Percentiles rank a stretch among this genome's conserved stretches.
Evolutionary conservation across 2,329 filamentous ascomycete species (phyloP).

Genomic region (Fusarium papillatum): DNA sequence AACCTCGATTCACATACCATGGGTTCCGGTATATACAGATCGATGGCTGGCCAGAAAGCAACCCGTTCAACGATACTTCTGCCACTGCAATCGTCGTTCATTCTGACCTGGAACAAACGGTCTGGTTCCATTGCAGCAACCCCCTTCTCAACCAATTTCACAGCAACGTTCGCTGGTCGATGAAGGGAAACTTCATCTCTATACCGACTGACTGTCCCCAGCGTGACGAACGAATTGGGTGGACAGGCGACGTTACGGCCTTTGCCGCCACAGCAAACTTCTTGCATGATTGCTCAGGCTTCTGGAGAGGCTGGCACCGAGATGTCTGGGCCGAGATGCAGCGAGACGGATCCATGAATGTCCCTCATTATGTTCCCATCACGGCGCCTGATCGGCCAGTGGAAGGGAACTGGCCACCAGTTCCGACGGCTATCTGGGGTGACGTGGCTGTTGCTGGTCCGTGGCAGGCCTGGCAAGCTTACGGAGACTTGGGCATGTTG

Average conservation of each 20-base stretch:
- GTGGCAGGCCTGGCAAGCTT: slow-evolving; percentile 16
- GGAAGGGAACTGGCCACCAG: neutral
- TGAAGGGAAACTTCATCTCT: neutral
- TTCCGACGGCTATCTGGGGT: slow-evolving; percentile 17
- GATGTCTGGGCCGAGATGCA: neutral
- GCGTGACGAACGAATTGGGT: slow-evolving; percentile 3
- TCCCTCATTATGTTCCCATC: neutral
- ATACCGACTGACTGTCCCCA: neutral
- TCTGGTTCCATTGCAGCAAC: neutral
- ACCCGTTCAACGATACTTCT: neutral
- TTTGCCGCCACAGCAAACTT: slow-evolving; percentile 7
- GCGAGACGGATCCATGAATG: neutral
- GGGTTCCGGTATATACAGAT: neutral
- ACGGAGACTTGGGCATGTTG: slow-evolving; percentile 8
- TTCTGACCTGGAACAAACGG: neutral
- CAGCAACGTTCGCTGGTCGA: neutral
- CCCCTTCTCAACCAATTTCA: neutral
- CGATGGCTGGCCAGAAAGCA: neutral
- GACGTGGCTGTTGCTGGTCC: slow-evolving; percentile 12
- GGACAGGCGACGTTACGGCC: slow-evolving; percentile 1
- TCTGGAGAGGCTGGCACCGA: neutral
- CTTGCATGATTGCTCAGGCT: neutral
- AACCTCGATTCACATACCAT: neutral
- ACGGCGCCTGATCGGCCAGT: neutral
- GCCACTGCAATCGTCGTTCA: neutral